Base-by-base conservation (phyloP, 441 rosid genomes). In the Corymbia citriodora region DNA sequence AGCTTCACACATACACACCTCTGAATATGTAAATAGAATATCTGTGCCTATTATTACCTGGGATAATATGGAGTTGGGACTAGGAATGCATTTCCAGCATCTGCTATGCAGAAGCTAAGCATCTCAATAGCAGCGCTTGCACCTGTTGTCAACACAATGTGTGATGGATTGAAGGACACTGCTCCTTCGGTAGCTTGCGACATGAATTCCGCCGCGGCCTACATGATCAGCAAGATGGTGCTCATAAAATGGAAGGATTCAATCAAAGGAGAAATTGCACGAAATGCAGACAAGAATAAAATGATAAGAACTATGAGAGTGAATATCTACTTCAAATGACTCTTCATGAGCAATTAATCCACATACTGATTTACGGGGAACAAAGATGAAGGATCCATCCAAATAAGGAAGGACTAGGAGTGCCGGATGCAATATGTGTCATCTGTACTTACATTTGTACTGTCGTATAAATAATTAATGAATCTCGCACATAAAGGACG, bases 61-160 rank as follows among this genome's bases (percentile, higher is more conserved):
- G 98, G 98, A 68, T 94, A 92, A 92, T 95, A 96, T 9, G 98
- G 99, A 8, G 99, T 96, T 19, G 99, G 99, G 89, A 97, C 94
- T 48, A 96, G 98, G 89, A 97, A 95, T 87, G 98, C 99, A 91
- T 96, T 98, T 92, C 99, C 99, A 23, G 93, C 92, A 94, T 96
- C 99, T 61, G 99, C 98, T 92, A 97, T 92, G 94, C 99, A 96
- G 92, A 97, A 98, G 90, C 96, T 93, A 55, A 98, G 94, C 91
- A 95, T 95, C 93, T 97, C 99, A 13, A 96, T 91, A 4, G 99
- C 99, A 45, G 99, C 93, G n/a, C 95, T 93, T 70, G 97, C 97
- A 90, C 98, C 98, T 54, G 97, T 93, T 25, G 96, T 96, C 90
- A 97, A 93, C 52, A 96, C 93, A 48, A 98, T 87, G 89, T 96